A percentile compares a stretch with the other conserved stretches of the same genome.
Evolutionary conservation across 129 eudicot genomes (phyloP).

Genomic region (Artemisia argyi): DNA sequence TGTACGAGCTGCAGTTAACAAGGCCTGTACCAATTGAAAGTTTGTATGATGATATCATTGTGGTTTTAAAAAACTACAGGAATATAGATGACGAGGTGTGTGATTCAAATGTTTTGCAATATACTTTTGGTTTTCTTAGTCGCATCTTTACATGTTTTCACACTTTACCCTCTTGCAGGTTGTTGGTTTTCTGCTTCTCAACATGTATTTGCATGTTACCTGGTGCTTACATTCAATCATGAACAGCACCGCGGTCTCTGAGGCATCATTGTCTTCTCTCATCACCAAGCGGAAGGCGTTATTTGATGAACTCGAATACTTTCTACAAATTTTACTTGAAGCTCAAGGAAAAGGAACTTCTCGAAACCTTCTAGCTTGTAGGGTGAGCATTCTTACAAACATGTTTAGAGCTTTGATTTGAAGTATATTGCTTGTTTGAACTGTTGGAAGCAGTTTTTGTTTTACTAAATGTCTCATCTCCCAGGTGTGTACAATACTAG

Average conservation of each 20-base stretch:
- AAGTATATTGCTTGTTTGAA: slow-evolving; percentile 12
- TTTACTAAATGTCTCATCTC: slow-evolving; percentile 19
- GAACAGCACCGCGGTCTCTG: slow-evolving; percentile 59
- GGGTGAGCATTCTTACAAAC: slow-evolving; percentile 49
- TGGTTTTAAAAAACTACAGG: slow-evolving; percentile 51
- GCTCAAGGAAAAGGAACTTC: slow-evolving; percentile 51
- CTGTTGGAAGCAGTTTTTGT: slow-evolving; percentile 6
- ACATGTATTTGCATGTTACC: slow-evolving; percentile 83
- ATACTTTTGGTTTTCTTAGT: not conserved
- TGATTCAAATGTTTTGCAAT: slow-evolving; percentile 5
- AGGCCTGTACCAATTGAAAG: slow-evolving; percentile 64
- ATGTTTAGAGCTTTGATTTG: slow-evolving; percentile 1
- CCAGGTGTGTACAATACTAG: slow-evolving; percentile 85
- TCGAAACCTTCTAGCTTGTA: slow-evolving; percentile 62
- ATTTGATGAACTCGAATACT: slow-evolving; percentile 63
- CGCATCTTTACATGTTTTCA: not conserved
- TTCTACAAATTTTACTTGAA: slow-evolving; percentile 42
- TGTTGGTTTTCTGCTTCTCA: slow-evolving; percentile 77
- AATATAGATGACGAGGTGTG: slow-evolving; percentile 84
- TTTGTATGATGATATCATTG: slow-evolving; percentile 64
- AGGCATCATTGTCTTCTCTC: slow-evolving; percentile 63
- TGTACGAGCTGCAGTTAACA: slow-evolving; percentile 82
- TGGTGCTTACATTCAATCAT: slow-evolving; percentile 73
- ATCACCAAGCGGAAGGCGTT: slow-evolving; percentile 59
- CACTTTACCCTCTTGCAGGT: slow-evolving; percentile 45